Conservation (phyloP, 805 yeast species). For the Wickerhamomyces tratensis region DNA sequence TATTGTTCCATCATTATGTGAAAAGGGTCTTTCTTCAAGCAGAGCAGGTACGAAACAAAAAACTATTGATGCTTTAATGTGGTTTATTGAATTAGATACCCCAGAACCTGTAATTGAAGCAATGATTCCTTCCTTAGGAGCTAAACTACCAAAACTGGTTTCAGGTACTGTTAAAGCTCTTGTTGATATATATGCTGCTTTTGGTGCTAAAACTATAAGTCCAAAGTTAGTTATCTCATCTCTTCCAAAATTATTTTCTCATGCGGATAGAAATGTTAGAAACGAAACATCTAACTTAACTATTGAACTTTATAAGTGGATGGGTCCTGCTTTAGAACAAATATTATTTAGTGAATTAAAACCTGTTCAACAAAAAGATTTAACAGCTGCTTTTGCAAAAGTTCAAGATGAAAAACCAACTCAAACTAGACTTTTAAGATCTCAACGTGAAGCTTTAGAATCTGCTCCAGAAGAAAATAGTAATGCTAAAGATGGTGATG, state of each 20-base stretch:
- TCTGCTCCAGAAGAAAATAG: conserved; percentile 10
- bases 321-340: conserved; percentile 48
- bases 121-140: conserved; percentile 49
- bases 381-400: conserved; percentile 56
- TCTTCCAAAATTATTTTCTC: conserved; percentile 65
- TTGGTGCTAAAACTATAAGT: conserved; percentile 54
- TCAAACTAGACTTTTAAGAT: conserved; percentile 46
- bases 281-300: conserved; percentile 64
- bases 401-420: conserved; percentile 31
- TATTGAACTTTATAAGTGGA: conserved; percentile 63
- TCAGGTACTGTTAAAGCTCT: conserved; percentile 55
- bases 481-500: conserved; percentile 13
- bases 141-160: conserved; percentile 70
- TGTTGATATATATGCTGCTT: conserved; percentile 35
- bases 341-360: conserved; percentile 63
- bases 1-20: conserved; percentile 49
- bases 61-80: conserved; percentile 50
- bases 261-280: conserved; percentile 82
- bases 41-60: conserved; percentile 66
- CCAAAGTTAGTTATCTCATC: conserved; percentile 47
- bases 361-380: conserved; percentile 86
- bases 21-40: conserved; percentile 71
- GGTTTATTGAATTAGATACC: conserved; percentile 54
- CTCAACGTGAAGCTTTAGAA: conserved; percentile 37
- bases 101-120: conserved; percentile 62